Percentiles rank a stretch among this genome's conserved stretches.
Conservation (phyloP, 2,329 filamentous ascomycete species). For the Dothistroma septosporum region DNA sequence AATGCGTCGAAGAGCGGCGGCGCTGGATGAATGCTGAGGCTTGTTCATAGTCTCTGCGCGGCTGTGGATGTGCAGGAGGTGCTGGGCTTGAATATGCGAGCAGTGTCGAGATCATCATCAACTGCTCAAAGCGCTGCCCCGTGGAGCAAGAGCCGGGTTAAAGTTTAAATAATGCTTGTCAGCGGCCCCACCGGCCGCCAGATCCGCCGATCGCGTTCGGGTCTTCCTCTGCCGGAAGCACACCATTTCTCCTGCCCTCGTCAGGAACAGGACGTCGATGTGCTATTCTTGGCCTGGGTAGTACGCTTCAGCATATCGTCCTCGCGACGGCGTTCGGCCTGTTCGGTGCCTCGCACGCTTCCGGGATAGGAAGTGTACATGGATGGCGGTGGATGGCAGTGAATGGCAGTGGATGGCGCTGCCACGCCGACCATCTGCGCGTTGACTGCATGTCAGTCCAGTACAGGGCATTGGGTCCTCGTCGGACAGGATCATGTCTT, state of each 20-base stretch:
- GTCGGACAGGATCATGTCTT: not conserved
- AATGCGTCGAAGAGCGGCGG: not conserved
- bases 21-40: not conserved
- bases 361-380: not conserved
- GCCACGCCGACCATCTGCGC: not conserved
- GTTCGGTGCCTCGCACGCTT: not conserved
- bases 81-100: not conserved
- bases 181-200: not conserved
- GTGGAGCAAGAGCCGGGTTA: not conserved
- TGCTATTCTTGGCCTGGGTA: not conserved
- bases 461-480: constrained; percentile 1
- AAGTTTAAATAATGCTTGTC: not conserved
- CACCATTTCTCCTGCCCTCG: not conserved
- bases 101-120: constrained; percentile 6
- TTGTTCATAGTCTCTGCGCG: not conserved
- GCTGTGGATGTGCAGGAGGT: not conserved
- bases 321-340: not conserved
- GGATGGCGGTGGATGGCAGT: too few species aligned
- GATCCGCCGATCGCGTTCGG: not conserved
- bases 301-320: not conserved
- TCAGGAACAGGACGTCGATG: not conserved
- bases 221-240: not conserved
- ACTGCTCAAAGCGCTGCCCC: not conserved
- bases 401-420: not conserved
- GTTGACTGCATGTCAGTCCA: not conserved